phyloP scores from a whole-genome alignment of 2,329 filamentous ascomycete species.

The Domatiomyces globalis region DNA sequence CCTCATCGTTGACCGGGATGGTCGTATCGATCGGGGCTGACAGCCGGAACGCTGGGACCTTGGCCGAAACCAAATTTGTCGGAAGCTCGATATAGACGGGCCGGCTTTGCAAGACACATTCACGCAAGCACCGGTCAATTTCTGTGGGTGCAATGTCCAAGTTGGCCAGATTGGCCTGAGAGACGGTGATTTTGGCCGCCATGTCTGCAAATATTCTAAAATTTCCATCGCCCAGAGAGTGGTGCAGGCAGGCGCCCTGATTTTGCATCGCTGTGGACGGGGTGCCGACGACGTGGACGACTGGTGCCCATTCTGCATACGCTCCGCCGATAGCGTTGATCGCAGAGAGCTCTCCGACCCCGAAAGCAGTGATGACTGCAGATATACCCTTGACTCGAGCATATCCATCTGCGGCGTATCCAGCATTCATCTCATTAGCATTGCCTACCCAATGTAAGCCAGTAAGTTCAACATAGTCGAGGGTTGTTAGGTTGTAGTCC shows the following conservation, averaged over 20 bases:
- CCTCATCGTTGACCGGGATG: slow-evolving; percentile 13
- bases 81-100: slow-evolving; percentile 46
- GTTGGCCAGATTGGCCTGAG: slow-evolving; percentile 36
- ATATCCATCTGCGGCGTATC: slow-evolving; percentile 69
- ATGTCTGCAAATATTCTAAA: slow-evolving; percentile 39
- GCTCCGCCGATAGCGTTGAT: slow-evolving; percentile 27
- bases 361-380: slow-evolving; percentile 42
- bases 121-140: slow-evolving; percentile 38
- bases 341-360: slow-evolving; percentile 38
- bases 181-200: slow-evolving; percentile 36
- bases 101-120: slow-evolving; percentile 39
- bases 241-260: slow-evolving; percentile 18
- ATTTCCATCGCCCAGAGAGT: slow-evolving; percentile 34
- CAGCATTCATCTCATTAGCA: slow-evolving; percentile 48
- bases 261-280: slow-evolving; percentile 12
- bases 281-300: slow-evolving; percentile 47
- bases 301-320: slow-evolving; percentile 45
- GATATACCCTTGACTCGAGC: slow-evolving; percentile 40
- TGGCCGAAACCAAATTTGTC: slow-evolving; percentile 15
- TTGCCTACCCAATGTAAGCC: slow-evolving; percentile 47
- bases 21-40: slow-evolving; percentile 12
- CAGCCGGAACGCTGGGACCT: slow-evolving; percentile 8
- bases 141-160: slow-evolving; percentile 32
- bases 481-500: slow-evolving; percentile 30
- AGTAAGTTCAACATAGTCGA: slow-evolving; percentile 43